Base-by-base conservation (phyloP, 2,329 filamentous ascomycete genomes). In the Aspergillus terreus region DNA sequence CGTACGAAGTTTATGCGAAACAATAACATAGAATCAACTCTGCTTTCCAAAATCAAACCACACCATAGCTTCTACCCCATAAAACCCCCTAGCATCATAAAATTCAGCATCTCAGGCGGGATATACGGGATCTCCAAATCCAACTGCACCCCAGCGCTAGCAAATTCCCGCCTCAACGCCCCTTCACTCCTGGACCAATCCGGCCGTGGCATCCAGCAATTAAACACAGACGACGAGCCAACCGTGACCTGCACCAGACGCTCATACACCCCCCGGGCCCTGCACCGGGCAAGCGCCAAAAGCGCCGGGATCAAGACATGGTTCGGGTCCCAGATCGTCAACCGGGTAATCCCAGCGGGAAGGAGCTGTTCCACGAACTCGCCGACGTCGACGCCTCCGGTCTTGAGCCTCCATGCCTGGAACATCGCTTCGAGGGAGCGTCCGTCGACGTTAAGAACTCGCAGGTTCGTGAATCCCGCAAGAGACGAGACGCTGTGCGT, bases 131-230 rank as follows among this genome's bases (percentile, higher is more conserved):
- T 42, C 15, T 17, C 19, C 40, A 42, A 19, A 2, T 42, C 11
- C 19, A 42, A 42, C 15, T 42, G 40, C 40, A 42, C 40, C 40
- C 27, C 19, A 7, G 27, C 47, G 15, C 38, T 33, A 12, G 15
- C 9, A 36, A 44, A 49, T 14, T 35, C 38, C 25, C 17, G 19
- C 40, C 38, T 49, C 15, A 49, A 19, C 38, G 6, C 11, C 14
- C 15, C 47, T 17, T 49, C 25, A 19, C 27, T 49, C 17, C 23
- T 43, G 6, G 25, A 19, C 47, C 47, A 49, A 23, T 49, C 47
- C 6, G 47, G 23, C n/a, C 36, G 9, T 6, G 47, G 38, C 15
- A 42, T 7, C 40, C 40, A 42, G 4, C 4, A 6, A 14, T 42
- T 6, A 14, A 42, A 42, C 40, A 21, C 15, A 6, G 15, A 6